These are phyloP conservation scores for Daedaleopsis nitida DNA, from an alignment of 768 basidiomycete genomes.

Conservation along the genomic window DNA sequence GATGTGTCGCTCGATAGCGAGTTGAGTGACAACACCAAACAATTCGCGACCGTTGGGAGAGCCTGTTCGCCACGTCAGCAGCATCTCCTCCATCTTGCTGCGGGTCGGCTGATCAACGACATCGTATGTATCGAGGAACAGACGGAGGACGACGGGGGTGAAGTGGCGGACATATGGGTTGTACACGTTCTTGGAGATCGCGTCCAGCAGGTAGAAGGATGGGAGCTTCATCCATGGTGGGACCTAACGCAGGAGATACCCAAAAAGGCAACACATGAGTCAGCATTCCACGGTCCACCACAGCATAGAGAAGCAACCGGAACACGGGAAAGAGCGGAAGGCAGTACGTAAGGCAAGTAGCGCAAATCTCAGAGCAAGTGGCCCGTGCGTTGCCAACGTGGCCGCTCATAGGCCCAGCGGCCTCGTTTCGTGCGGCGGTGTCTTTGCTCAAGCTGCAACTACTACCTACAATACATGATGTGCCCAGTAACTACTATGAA, in stretches of 20 bases:
- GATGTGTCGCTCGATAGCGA: slow-evolving; percentile 81
- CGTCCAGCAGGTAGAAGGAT: slow-evolving; percentile 92
- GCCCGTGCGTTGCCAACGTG: slow-evolving; percentile 3
- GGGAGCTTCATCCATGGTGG: slow-evolving; percentile 90
- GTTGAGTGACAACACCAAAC: slow-evolving; percentile 80
- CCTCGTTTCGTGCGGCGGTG: slow-evolving; percentile 24
- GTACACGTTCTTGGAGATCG: slow-evolving; percentile 95
- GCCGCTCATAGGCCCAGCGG: slow-evolving; percentile 1
- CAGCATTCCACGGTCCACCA: slow-evolving; percentile 54
- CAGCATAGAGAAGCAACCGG: slow-evolving; percentile 8
- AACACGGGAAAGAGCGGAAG: not conserved
- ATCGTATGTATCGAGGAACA: slow-evolving; percentile 88
- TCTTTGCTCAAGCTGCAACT: slow-evolving; percentile 47
- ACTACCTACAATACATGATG: slow-evolving; percentile 41
- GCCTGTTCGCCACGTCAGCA: slow-evolving; percentile 91
- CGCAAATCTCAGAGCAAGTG: slow-evolving; percentile 15
- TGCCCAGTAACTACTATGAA: slow-evolving; percentile 7
- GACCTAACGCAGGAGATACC: slow-evolving; percentile 56
- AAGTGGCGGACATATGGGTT: slow-evolving; percentile 91
- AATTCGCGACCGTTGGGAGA: slow-evolving; percentile 79
- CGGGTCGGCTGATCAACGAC: slow-evolving; percentile 83
- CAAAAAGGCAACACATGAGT: slow-evolving; percentile 48
- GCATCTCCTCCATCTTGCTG: slow-evolving; percentile 97
- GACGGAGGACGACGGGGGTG: slow-evolving; percentile 73
- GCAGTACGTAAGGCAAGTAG: not conserved